Evolutionary conservation across 139 green algal genomes (phyloP), one percentile per base, ranked within the genome.

Genomic region (Gonium pectorale): DNA sequence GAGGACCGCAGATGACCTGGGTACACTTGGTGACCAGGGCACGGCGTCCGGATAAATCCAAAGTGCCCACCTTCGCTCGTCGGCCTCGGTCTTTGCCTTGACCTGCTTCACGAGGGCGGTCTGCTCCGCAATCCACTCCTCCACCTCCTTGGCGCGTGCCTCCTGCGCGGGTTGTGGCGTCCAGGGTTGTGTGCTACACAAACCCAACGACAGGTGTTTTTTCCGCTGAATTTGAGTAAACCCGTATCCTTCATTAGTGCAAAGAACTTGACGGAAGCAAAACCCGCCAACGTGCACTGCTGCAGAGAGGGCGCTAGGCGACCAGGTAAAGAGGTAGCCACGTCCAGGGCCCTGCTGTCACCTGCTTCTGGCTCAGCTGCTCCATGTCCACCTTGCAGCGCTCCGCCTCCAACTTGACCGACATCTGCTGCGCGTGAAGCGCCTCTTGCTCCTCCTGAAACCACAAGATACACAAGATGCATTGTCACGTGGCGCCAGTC

Each of bases 71-170:
- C 78, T 52, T 2, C 79, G 79, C 49, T 85, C 79, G 64, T 85
- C 79, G 0, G 79, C 46, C 19, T 85, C 79, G 29, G 43, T 38
- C 11, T 35, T 44, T 35, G 27, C 46, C 46, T 52, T 64, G 5
- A 6, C 37, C 5, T 67, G 35, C 46, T 85, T 85, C 46, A 77
- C 8, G 29, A 37, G 8, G 0, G 44, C 35, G 3, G 44, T 67
- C 64, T 85, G 44, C 46, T 71, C 64, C 4, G 79, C 79, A 5
- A 77, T 40, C 79, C 79, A 85, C 64, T 77, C 79, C 79, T 85
- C 79, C 46, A 85, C 35, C 79, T 85, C 64, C 33, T 51, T 49
- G n/a, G 79, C 64, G 2, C 79, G 79, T 2, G 35, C 2, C 29
- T 64, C 64, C 79, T 85, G 79, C 44, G 8, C 22, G 3, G 29